These are phyloP conservation scores for Salvia miltiorrhiza DNA, from an alignment of 257 asterid genomes.

Conservation along the genomic window DNA sequence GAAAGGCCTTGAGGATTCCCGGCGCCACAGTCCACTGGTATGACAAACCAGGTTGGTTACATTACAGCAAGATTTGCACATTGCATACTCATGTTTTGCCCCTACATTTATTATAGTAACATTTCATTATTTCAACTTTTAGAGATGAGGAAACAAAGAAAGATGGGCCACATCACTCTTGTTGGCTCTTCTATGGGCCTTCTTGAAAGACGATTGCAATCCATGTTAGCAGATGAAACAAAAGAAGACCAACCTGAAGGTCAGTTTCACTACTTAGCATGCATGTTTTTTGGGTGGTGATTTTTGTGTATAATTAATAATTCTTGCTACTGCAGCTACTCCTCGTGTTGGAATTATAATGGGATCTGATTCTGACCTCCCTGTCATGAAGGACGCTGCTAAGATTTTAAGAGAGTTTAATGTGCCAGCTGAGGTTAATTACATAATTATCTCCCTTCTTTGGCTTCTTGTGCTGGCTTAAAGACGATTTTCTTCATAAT, in stretches of 20 bases:
- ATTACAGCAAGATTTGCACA: constrained; percentile 1
- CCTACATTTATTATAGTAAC: background rate
- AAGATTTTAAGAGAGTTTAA: constrained; percentile 73
- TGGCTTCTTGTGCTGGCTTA: background rate
- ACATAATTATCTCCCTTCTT: background rate
- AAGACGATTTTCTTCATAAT: background rate
- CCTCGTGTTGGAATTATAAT: constrained; percentile 95
- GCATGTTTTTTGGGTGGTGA: background rate
- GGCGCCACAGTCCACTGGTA: constrained; percentile 98
- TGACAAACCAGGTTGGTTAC: constrained; percentile 87
- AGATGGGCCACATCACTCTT: constrained; percentile 95
- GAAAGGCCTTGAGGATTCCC: constrained; percentile 64
- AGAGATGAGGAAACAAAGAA: constrained; percentile 95
- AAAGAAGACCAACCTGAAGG: constrained; percentile 48
- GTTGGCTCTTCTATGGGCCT: constrained; percentile 84
- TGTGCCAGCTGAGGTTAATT: constrained; percentile 77
- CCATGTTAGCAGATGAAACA: constrained; percentile 52
- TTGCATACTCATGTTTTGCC: background rate
- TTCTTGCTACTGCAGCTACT: constrained; percentile 37
- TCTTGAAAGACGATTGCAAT: constrained; percentile 61
- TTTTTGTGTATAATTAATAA: background rate
- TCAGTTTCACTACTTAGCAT: constrained; percentile 27
- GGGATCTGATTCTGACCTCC: constrained; percentile 99
- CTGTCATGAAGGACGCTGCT: constrained; percentile 98
- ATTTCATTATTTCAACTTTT: constrained; percentile 13